Conservation (phyloP, 2,329 filamentous ascomycete genomes). For the Aureobasidium sp. region DNA sequence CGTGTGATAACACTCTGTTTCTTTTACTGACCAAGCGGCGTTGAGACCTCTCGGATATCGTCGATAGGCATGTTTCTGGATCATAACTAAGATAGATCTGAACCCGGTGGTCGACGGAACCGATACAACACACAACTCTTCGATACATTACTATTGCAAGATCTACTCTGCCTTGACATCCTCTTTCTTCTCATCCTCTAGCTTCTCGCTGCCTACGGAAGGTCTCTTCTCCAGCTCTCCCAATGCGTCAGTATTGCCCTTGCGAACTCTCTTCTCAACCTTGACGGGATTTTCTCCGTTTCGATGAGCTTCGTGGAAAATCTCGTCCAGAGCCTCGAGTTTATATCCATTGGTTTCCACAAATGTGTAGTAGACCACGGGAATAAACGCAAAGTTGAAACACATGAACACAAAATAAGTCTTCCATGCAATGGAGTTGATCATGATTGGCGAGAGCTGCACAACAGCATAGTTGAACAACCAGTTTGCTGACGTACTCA, state of each 20-base stretch:
- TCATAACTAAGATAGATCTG: too few species aligned
- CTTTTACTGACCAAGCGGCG: too few species aligned
- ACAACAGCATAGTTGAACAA: slow-evolving; percentile 46
- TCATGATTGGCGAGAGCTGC: slow-evolving; percentile 47
- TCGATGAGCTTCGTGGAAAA: slow-evolving; percentile 25
- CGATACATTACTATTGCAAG: neutral
- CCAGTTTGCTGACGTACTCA: slow-evolving; percentile 53
- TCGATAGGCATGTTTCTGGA: too few species aligned
- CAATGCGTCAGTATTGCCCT: slow-evolving; percentile 10
- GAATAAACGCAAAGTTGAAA: slow-evolving; percentile 56
- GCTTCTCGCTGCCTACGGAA: neutral
- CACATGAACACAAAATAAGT: slow-evolving; percentile 58
- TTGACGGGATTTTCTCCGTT: slow-evolving; percentile 26
- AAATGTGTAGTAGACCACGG: slow-evolving; percentile 30
- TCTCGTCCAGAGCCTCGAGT: slow-evolving; percentile 27
- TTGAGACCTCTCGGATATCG: too few species aligned
- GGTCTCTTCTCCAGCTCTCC: neutral
- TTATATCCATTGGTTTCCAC: slow-evolving; percentile 24
- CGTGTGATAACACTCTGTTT: too few species aligned
- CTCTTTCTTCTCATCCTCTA: neutral
- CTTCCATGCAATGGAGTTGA: slow-evolving; percentile 50
- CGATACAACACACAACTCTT: neutral
- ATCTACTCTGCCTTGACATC: neutral
- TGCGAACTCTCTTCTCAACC: slow-evolving; percentile 22
- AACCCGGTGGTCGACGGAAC: neutral